Evolutionary conservation across 352 stramenopile genomes (phyloP).

Genomic region (Phytophthora hybrid): DNA sequence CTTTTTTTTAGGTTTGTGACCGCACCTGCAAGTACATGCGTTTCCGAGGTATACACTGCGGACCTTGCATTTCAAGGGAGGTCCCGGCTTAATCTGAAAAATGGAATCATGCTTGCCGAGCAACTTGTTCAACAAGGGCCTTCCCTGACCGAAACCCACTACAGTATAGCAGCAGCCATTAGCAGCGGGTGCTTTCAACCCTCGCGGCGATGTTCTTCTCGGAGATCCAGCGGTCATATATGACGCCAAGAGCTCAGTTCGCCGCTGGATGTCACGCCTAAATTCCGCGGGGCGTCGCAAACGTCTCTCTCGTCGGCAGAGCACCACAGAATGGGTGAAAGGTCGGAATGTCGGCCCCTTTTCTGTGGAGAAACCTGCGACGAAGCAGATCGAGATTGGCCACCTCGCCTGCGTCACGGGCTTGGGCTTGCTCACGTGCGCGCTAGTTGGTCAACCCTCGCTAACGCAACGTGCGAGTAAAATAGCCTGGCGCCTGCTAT

Average conservation of each 20-base stretch:
- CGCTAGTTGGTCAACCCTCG: not conserved
- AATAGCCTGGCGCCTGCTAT: not conserved
- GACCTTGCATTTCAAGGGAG: slow-evolving; percentile 6
- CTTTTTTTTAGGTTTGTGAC: not conserved
- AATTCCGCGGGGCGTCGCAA: not conserved
- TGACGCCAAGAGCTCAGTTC: not conserved
- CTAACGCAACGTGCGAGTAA: too few relatives aligned
- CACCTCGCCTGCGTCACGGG: slow-evolving; percentile 20
- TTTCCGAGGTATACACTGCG: slow-evolving; percentile 1
- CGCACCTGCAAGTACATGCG: slow-evolving; percentile 2
- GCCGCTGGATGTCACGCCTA: not conserved
- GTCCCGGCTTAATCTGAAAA: not conserved
- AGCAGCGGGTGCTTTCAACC: not conserved
- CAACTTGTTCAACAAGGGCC: not conserved
- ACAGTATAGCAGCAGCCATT: too few relatives aligned
- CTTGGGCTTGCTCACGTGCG: not conserved
- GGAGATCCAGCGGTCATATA: slow-evolving; percentile 14
- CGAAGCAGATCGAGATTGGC: slow-evolving; percentile 26
- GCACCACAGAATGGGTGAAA: not conserved
- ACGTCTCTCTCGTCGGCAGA: not conserved
- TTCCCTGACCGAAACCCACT: not conserved
- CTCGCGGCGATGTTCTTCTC: not conserved
- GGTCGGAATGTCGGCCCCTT: slow-evolving; percentile 2
- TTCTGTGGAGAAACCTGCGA: slow-evolving; percentile 32
- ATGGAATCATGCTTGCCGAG: not conserved